Evolutionary conservation across 495 filamentous ascomycete genomes (phyloP).

Genomic region (Trichoderma orchidacearum): DNA sequence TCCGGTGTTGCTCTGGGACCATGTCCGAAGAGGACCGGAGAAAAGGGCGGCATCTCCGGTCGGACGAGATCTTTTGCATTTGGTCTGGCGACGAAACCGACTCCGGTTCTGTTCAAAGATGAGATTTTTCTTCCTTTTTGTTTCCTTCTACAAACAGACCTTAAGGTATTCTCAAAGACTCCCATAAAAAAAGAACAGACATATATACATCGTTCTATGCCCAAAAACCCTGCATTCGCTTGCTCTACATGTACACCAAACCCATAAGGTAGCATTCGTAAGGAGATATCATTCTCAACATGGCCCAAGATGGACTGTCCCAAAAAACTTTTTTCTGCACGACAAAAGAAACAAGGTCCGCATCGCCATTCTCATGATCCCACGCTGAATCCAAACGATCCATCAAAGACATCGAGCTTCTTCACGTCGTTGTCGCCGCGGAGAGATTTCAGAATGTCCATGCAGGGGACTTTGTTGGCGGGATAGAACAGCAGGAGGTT

Average conservation of each 20-base stretch:
- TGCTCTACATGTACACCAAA: background rate
- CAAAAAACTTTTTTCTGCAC: background rate
- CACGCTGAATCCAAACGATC: slow-evolving; percentile 45
- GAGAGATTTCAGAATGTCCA: slow-evolving; percentile 34
- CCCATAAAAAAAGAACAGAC: background rate
- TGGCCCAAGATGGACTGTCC: background rate
- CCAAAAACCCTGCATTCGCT: background rate
- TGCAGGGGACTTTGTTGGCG: slow-evolving; percentile 29
- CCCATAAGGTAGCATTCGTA: too few species aligned
- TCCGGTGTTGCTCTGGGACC: background rate
- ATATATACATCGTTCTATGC: background rate
- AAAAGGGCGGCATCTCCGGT: background rate
- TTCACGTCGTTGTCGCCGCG: slow-evolving; percentile 26
- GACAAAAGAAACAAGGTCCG: background rate
- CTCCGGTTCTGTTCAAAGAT: too few species aligned
- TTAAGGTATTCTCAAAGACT: too few species aligned
- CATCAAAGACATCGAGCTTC: slow-evolving; percentile 39
- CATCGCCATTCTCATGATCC: slow-evolving; percentile 20
- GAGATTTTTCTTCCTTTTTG: too few species aligned
- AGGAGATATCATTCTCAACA: background rate
- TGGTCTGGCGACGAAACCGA: too few species aligned
- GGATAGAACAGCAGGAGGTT: slow-evolving; percentile 56
- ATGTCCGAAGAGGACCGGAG: background rate
- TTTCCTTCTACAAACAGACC: too few species aligned
- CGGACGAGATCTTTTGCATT: too few species aligned